Percentiles rank a stretch among this genome's conserved stretches.
Evolutionary conservation across 495 filamentous ascomycete genomes (phyloP).

Genomic region (Beverwykella pulmonaria): DNA sequence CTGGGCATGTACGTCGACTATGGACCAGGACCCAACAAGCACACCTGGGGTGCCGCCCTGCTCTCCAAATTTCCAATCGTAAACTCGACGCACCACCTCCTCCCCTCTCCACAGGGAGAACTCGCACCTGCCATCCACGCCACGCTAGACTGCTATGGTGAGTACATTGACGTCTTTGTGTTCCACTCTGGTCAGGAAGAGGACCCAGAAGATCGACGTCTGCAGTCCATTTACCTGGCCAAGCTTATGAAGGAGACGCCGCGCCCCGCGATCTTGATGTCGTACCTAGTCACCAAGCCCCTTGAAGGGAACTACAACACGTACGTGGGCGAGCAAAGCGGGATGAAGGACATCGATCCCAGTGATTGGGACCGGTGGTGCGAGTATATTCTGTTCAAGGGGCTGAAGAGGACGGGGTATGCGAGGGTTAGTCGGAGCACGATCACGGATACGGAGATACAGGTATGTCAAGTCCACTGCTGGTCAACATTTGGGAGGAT

Average conservation of each 20-base stretch:
- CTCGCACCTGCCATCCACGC: constrained; percentile 96
- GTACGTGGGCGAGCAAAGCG: constrained; percentile 81
- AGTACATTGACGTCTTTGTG: constrained; percentile 88
- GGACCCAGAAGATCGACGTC: constrained; percentile 87
- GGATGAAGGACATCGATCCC: constrained; percentile 94
- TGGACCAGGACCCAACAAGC: constrained; percentile 96
- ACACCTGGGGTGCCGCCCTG: constrained; percentile 94
- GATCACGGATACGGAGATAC: constrained; percentile 97
- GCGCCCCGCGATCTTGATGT: constrained; percentile 82
- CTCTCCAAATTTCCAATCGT: constrained; percentile 97
- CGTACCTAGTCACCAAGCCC: constrained; percentile 90
- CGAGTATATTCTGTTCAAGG: constrained; percentile 97
- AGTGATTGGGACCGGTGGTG: constrained; percentile 98
- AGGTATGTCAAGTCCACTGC: constrained; percentile 55
- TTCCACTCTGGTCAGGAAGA: constrained; percentile 99
- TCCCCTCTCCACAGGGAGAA: constrained; percentile 91
- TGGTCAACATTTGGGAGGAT: background rate
- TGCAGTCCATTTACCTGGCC: constrained; percentile 85
- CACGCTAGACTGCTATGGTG: constrained; percentile 89
- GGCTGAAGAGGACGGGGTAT: constrained; percentile 82
- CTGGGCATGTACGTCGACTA: constrained; percentile 98
- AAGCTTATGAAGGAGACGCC: constrained; percentile 82
- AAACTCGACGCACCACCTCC: constrained; percentile 93
- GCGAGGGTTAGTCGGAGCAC: constrained; percentile 84
- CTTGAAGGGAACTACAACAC: constrained; percentile 95